phyloP scores from a whole-genome alignment of 2,329 filamentous ascomycete genomes.

The Fusarium sarcochroum region DNA sequence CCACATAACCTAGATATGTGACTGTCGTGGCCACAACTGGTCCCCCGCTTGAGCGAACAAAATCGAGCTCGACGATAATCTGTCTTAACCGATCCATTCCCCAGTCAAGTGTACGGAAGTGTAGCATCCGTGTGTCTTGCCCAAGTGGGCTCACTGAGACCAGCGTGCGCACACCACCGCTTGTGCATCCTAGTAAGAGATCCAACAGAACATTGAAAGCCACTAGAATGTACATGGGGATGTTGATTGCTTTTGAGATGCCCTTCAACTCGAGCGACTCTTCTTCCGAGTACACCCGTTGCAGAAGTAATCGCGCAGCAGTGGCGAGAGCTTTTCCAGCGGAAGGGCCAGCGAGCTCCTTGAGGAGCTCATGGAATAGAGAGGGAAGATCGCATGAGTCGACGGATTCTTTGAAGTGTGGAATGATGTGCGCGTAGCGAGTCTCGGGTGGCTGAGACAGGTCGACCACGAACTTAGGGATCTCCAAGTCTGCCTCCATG shows the following conservation, averaged over 20 bases:
- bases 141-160: neutral
- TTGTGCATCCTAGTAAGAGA: slow-evolving; percentile 75
- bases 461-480: slow-evolving; percentile 49
- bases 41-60: slow-evolving; percentile 53
- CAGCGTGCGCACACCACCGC: slow-evolving; percentile 53
- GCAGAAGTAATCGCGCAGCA: slow-evolving; percentile 62
- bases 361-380: slow-evolving; percentile 66
- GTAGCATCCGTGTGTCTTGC: slow-evolving; percentile 57
- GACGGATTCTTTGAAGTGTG: slow-evolving; percentile 36
- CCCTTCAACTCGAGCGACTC: slow-evolving; percentile 74
- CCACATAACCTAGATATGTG: slow-evolving; percentile 65
- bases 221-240: slow-evolving; percentile 72
- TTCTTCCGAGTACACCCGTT: slow-evolving; percentile 65
- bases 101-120: slow-evolving; percentile 71
- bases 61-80: slow-evolving; percentile 67
- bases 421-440: slow-evolving; percentile 49
- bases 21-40: slow-evolving; percentile 60
- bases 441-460: slow-evolving; percentile 45
- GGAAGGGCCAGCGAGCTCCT: slow-evolving; percentile 30
- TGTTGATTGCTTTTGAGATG: slow-evolving; percentile 63
- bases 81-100: slow-evolving; percentile 65
- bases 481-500: slow-evolving; percentile 13
- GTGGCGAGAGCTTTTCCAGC: slow-evolving; percentile 48
- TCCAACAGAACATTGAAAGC: slow-evolving; percentile 75
- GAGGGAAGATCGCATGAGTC: slow-evolving; percentile 53